A percentile compares a stretch with the other conserved stretches of the same genome.
Evolutionary conservation across 108 stramenopile genomes (phyloP).

Genomic region (Nitzschia sp.): DNA sequence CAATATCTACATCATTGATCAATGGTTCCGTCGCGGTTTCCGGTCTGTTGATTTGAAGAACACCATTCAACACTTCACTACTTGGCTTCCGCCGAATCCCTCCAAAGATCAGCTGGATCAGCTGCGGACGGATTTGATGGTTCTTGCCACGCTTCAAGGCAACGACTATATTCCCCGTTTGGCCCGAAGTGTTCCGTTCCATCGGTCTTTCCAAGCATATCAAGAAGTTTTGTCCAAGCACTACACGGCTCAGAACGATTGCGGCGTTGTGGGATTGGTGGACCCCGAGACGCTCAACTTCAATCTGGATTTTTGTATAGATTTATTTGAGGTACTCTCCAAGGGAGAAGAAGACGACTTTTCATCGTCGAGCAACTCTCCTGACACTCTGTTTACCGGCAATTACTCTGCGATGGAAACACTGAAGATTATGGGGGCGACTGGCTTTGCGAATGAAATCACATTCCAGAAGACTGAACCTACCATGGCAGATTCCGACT

Average conservation of each 20-base stretch:
- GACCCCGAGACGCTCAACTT: slow-evolving; percentile 65
- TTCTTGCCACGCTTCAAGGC: slow-evolving; percentile 83
- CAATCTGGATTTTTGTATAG: slow-evolving; percentile 60
- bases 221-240: not conserved
- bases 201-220: not conserved
- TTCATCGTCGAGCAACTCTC: too few species aligned
- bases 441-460: too few species aligned
- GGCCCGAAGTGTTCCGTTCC: slow-evolving; percentile 60
- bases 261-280: slow-evolving; percentile 52
- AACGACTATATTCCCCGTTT: slow-evolving; percentile 87
- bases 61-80: slow-evolving; percentile 50
- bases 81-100: slow-evolving; percentile 20
- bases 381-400: too few species aligned
- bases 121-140: slow-evolving; percentile 69
- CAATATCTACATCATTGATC: slow-evolving; percentile 78
- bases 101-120: slow-evolving; percentile 35
- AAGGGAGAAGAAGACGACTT: not conserved
- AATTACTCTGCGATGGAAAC: too few species aligned
- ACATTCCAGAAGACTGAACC: too few species aligned
- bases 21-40: slow-evolving; percentile 35
- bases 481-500: too few species aligned
- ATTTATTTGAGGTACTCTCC: slow-evolving; percentile 49
- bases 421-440: too few species aligned
- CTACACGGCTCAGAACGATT: slow-evolving; percentile 5
- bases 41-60: slow-evolving; percentile 68